Evolutionary conservation across 345 rosid species (phyloP).

Genomic region (Atalantia buxifolia): DNA sequence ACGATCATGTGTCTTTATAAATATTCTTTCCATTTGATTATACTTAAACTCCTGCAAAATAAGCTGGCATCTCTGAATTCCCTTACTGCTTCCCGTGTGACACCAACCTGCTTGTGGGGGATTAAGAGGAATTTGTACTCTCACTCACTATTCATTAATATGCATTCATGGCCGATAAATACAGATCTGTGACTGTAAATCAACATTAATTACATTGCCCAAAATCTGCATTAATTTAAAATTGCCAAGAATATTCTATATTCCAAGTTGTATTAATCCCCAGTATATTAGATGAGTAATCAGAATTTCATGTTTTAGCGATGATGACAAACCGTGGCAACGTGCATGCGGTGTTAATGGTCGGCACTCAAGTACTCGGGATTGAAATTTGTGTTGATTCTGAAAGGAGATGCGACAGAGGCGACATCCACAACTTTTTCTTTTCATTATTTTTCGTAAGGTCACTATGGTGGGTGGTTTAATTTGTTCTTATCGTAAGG

Average conservation of each 20-base stretch:
- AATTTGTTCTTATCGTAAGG: not conserved
- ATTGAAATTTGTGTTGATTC: not conserved
- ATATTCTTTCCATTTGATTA: constrained; percentile 1
- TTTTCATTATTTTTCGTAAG: not conserved
- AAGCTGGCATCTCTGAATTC: constrained; percentile 14
- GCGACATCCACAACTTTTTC: not conserved
- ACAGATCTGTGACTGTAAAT: too few relatives aligned
- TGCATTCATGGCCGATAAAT: too few relatives aligned
- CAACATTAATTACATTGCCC: too few relatives aligned
- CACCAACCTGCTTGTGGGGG: constrained; percentile 6
- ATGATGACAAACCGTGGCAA: constrained; percentile 3
- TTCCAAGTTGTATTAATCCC: too few relatives aligned
- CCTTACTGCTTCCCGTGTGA: constrained; percentile 1
- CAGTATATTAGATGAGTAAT: not conserved
- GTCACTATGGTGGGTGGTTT: not conserved
- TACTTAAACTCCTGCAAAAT: not conserved
- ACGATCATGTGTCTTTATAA: not conserved
- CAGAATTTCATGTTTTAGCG: not conserved
- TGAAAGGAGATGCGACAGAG: constrained; percentile 5
- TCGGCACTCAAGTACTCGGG: constrained; percentile 4
- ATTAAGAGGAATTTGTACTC: not conserved
- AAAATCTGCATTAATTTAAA: too few relatives aligned
- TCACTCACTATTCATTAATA: too few relatives aligned
- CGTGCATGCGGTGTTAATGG: constrained; percentile 12
- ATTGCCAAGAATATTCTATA: too few relatives aligned